Evolutionary conservation across 345 rosid genomes (phyloP).

Genomic region (rapeseed (Brassica napus)): Da-Ae NC_063437.1:20058001-20058500

Average conservation of each 20-base stretch:
- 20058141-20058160: neutral
- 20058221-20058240: conserved; percentile 87
- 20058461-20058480: conserved; percentile 72
- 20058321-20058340: conserved; percentile 19
- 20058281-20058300: conserved; percentile 66
- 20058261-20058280: conserved; percentile 82
- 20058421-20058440: conserved; percentile 78
- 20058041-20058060: conserved; percentile 83
- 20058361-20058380: neutral
- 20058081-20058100: neutral
- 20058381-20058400: neutral
- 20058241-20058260: conserved; percentile 71
- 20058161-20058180: neutral
- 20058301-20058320: conserved; percentile 60
- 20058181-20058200: conserved; percentile 98
- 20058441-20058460: conserved; percentile 77
- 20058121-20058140: neutral
- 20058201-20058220: conserved; percentile 96
- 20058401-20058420: conserved; percentile 61
- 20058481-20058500: conserved; percentile 80
- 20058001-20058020: conserved; percentile 92
- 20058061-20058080: neutral
- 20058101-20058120: neutral
- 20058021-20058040: conserved; percentile 73
- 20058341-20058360: neutral